Base-by-base conservation (phyloP, 2,329 filamentous ascomycete genomes). In the Fusarium robinianum region DNA sequence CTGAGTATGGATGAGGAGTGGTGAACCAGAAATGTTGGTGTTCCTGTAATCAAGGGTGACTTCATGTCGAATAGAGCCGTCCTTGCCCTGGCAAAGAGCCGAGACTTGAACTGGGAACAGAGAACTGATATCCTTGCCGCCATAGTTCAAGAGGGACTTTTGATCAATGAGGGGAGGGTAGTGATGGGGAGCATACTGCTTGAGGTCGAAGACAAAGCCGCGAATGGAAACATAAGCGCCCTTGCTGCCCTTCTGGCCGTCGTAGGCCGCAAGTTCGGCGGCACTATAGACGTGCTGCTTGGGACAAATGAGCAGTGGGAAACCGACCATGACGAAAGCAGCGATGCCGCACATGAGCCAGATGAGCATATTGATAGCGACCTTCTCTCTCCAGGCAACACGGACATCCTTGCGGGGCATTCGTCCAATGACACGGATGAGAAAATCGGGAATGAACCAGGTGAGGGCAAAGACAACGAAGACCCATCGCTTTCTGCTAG, bases 341-440 rank as follows among this genome's bases (percentile, higher is more conserved):
- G 88, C 83, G 34, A 88, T 69, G 11, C 72, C 74, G 71, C 92
- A 97, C 65, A 79, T 81, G 44, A 92, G 73, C 94, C 95, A 99
- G 65, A 99, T 99, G 63, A 97, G 79, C 67, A 99, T 77, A 74
- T 99, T 99, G 78, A 99, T 99, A 40, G 94, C 92, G 46, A 99
- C 68, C 76, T 99, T 99, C 68, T 99, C 94, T 64, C 94, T 81
- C 94, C 94, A 99, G 1, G 94, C 94, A 66, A 87, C 78, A 16
- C 91, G 87, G 7, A 99, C 83, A 67, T 99, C 94, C 65, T 95
- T 95, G 49, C 94, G 88, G 47, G 87, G 80, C 86, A 96, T 96
- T 37, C 87, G 80, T 15, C 92, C 92, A 26, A 95, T 49, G 59
- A 77, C 76, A 40, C 83, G 81, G 64, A 97, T 87, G 29, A 85